Evolutionary conservation across 2,329 filamentous ascomycete species (phyloP).

Genomic region (Colletotrichum sansevieriae): DNA sequence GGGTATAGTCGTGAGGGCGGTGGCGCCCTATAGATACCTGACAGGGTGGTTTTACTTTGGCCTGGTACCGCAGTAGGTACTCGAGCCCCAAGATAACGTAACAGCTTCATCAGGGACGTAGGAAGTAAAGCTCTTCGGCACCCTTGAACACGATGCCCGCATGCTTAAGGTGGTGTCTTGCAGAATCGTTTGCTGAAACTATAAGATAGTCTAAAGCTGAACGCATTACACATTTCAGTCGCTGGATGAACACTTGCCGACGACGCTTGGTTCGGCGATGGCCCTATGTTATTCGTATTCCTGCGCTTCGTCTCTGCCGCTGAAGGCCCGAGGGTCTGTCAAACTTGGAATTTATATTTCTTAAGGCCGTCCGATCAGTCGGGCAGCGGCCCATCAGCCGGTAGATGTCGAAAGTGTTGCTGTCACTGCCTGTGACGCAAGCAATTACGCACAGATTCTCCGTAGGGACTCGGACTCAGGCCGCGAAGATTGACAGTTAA

Average conservation of each 20-base stretch:
- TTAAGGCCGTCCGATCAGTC: background rate
- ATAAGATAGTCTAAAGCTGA: background rate
- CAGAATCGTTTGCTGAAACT: background rate
- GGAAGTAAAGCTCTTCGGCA: background rate
- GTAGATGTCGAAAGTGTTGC: background rate
- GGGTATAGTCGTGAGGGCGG: too few species aligned
- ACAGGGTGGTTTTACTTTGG: too few species aligned
- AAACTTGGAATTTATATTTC: background rate
- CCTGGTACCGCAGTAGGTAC: too few species aligned
- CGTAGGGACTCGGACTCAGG: background rate
- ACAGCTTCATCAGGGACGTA: background rate
- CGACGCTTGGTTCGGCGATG: background rate
- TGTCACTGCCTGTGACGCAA: background rate
- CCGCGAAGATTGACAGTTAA: background rate
- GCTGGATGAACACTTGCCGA: constrained; percentile 3
- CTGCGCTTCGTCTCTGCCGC: background rate
- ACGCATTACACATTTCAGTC: background rate
- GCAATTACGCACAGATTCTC: background rate
- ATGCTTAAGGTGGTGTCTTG: background rate
- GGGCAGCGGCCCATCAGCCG: background rate
- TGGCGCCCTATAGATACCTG: too few species aligned
- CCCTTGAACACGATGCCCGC: background rate
- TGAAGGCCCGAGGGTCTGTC: background rate
- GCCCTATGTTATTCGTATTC: background rate
- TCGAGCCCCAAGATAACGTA: background rate